Conservation (phyloP, 768 basidiomycete genomes). For the Leccinum variicolor region DNA sequence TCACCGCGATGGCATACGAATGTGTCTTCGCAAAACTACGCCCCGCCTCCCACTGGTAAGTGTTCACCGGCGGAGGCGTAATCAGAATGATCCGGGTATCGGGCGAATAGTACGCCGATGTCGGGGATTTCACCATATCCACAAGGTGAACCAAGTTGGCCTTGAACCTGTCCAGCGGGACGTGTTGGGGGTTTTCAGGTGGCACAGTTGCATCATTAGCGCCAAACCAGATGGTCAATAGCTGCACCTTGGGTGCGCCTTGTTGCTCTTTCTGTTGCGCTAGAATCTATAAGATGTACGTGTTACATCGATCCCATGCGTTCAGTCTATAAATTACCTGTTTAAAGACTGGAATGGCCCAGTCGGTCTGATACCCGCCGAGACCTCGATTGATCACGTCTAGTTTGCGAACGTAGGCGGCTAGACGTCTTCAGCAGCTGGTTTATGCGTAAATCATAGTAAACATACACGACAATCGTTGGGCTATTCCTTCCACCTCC, state of each 20-base stretch:
- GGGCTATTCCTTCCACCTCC: slow-evolving; percentile 60
- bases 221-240: slow-evolving; percentile 89
- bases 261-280: slow-evolving; percentile 47
- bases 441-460: not conserved
- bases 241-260: slow-evolving; percentile 55
- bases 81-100: slow-evolving; percentile 74
- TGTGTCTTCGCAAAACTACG: slow-evolving; percentile 61
- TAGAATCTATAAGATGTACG: slow-evolving; percentile 44
- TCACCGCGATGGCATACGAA: slow-evolving; percentile 69
- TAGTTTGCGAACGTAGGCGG: slow-evolving; percentile 72
- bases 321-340: slow-evolving; percentile 41
- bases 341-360: slow-evolving; percentile 78
- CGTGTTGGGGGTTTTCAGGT: slow-evolving; percentile 64
- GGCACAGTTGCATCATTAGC: slow-evolving; percentile 78
- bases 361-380: slow-evolving; percentile 83
- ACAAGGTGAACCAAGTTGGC: slow-evolving; percentile 65
- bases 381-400: slow-evolving; percentile 87
- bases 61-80: slow-evolving; percentile 82
- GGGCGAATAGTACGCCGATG: slow-evolving; percentile 65
- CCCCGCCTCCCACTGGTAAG: slow-evolving; percentile 45
- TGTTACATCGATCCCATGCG: not conserved
- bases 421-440: slow-evolving; percentile 35
- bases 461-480: slow-evolving; percentile 49
- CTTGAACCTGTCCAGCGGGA: slow-evolving; percentile 63
- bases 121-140: slow-evolving; percentile 54